A percentile compares a stretch with the other conserved stretches of the same genome.
Evolutionary conservation across 169 alveolate species (phyloP).

Genomic region (Eimeria mitis): DNA sequence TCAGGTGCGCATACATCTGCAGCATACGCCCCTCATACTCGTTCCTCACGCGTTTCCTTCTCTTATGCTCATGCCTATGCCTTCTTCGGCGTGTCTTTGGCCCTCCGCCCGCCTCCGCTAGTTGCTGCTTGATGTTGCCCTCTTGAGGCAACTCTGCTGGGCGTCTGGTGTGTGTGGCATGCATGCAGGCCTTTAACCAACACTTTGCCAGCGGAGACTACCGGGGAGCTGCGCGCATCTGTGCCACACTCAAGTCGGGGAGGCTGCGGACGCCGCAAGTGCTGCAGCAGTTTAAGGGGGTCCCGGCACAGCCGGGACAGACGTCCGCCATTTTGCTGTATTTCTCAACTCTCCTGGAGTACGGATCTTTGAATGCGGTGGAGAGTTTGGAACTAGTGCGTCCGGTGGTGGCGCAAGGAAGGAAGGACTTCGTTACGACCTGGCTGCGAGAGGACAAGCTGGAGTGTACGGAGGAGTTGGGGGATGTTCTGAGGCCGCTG

Average conservation of each 20-base stretch:
- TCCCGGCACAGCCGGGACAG: constrained; percentile 93
- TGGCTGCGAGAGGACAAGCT: constrained; percentile 98
- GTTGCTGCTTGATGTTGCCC: not conserved
- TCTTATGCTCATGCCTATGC: not conserved
- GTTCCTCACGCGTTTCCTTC: not conserved
- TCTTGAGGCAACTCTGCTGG: not conserved
- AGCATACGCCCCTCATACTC: not conserved
- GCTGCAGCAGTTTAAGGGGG: constrained; percentile 95
- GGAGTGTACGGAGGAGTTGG: constrained; percentile 98
- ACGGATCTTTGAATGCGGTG: constrained; percentile 95
- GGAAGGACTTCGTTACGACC: constrained; percentile 93
- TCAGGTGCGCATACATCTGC: constrained; percentile 27
- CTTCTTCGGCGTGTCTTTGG: not conserved
- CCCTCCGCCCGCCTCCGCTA: not conserved
- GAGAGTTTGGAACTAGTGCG: constrained; percentile 98
- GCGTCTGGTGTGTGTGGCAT: not conserved
- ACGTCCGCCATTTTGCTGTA: constrained; percentile 97
- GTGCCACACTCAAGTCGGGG: constrained; percentile 97
- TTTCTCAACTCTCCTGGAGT: constrained; percentile 98
- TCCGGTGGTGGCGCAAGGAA: constrained; percentile 97
- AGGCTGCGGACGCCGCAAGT: constrained; percentile 97
- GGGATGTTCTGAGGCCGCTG: constrained; percentile 95
- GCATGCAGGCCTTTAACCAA: constrained; percentile 84
- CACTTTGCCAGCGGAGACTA: constrained; percentile 86
- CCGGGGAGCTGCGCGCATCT: constrained; percentile 98